phyloP scores from a whole-genome alignment of 176 grass and related monocot species.

The Poa pratensis region DNA sequence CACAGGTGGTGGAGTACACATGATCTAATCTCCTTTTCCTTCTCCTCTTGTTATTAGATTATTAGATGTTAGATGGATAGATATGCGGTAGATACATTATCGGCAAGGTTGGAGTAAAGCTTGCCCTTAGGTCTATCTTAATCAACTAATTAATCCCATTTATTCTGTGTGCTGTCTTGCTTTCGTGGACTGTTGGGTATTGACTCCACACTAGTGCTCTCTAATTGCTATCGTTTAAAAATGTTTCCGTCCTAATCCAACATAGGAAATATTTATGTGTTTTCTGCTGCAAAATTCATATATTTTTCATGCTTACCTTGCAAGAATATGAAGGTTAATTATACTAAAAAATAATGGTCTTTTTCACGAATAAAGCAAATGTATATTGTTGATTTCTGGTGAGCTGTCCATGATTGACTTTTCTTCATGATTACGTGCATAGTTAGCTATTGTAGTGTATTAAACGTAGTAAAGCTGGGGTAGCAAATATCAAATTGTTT shows the following conservation, averaged over 20 bases:
- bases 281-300: conserved; percentile 10
- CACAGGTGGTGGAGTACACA: conserved; percentile 57
- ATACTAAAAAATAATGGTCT: conserved; percentile 2
- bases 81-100: conserved; percentile 40
- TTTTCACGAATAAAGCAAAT: not conserved
- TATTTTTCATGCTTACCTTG: conserved; percentile 28
- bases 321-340: conserved; percentile 47
- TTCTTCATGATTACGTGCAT: conserved; percentile 13
- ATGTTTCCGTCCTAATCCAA: conserved; percentile 41
- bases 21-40: conserved; percentile 16
- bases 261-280: conserved; percentile 16
- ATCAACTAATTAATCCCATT: conserved; percentile 45
- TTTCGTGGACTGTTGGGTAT: conserved; percentile 39
- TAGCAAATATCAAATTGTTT: not conserved
- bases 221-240: conserved; percentile 40
- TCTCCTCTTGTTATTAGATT: conserved; percentile 30
- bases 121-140: conserved; percentile 31
- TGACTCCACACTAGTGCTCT: conserved; percentile 32
- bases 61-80: conserved; percentile 35
- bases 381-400: conserved; percentile 27
- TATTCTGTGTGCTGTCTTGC: conserved; percentile 21
- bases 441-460: conserved; percentile 20
- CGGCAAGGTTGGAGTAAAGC: conserved; percentile 51
- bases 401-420: conserved; percentile 34
- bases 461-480: not conserved